phyloP scores from a whole-genome alignment of 805 yeast genomes.

The Millerozyma miso region DNA sequence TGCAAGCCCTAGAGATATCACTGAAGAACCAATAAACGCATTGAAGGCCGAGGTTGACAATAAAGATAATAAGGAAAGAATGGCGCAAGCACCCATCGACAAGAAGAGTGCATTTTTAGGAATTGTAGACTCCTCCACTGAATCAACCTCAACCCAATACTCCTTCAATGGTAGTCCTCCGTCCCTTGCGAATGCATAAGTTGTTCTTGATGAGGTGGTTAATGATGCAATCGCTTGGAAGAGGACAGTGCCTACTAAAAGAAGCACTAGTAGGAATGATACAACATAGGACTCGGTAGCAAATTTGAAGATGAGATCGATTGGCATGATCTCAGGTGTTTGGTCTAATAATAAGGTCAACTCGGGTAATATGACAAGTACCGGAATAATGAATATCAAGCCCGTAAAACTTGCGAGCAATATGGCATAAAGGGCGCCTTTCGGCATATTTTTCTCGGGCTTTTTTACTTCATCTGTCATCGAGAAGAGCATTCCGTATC shows the following conservation, averaged over 20 bases:
- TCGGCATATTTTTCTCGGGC: conserved; percentile 73
- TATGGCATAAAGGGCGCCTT: conserved; percentile 66
- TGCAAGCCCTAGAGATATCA: conserved; percentile 67
- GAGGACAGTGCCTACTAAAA: conserved; percentile 64
- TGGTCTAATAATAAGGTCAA: conserved; percentile 51
- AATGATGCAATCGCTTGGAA: conserved; percentile 78
- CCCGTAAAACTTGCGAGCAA: conserved; percentile 66
- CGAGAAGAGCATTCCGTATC: conserved; percentile 77
- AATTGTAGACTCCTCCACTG: conserved; percentile 49
- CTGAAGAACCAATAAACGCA: conserved; percentile 82
- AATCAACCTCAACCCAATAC: conserved; percentile 63
- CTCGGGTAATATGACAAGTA: conserved; percentile 70
- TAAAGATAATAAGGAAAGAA: conserved; percentile 61
- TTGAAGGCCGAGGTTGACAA: conserved; percentile 72
- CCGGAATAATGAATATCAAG: conserved; percentile 64
- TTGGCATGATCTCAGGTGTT: conserved; percentile 67
- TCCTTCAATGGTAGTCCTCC: conserved; percentile 68
- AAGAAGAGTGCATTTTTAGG: conserved; percentile 68
- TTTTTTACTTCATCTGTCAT: conserved; percentile 76
- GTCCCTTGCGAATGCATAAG: conserved; percentile 79
- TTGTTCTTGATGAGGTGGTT: conserved; percentile 79
- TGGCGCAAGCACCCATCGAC: conserved; percentile 57
- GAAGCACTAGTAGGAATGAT: conserved; percentile 62
- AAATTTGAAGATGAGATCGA: conserved; percentile 67
- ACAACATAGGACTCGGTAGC: conserved; percentile 66